Evolutionary conservation across 129 eudicot genomes (phyloP).

Genomic region (Artemisia tridentata): DNA sequence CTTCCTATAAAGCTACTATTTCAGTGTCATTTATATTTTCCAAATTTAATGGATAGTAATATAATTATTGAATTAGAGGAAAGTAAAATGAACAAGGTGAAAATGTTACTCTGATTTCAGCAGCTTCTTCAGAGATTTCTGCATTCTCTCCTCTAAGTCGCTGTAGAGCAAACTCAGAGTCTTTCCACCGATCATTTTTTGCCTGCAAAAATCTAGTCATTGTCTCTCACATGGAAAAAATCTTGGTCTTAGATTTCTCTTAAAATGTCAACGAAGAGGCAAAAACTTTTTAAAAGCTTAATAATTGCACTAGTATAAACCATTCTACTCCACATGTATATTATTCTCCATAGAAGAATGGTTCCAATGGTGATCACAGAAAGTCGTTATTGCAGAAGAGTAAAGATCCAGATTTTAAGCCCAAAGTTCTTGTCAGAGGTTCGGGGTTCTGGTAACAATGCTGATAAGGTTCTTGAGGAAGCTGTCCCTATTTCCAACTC

Average conservation of each 20-base stretch:
- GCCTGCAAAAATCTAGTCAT: slow-evolving; percentile 43
- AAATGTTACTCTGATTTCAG: slow-evolving; percentile 63
- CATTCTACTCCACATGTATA: neutral
- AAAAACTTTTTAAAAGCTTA: neutral
- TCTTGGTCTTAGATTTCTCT: slow-evolving; percentile 8
- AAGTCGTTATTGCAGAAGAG: too few relatives aligned
- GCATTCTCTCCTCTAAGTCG: slow-evolving; percentile 65
- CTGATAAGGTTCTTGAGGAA: too few relatives aligned
- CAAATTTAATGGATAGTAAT: neutral
- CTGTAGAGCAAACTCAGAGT: slow-evolving; percentile 54
- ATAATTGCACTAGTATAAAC: neutral
- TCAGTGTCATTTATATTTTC: neutral
- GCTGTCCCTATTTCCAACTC: too few relatives aligned
- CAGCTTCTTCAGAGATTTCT: slow-evolving; percentile 61
- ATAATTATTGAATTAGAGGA: slow-evolving; percentile 8
- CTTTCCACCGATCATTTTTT: slow-evolving; percentile 53
- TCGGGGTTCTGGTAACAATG: too few relatives aligned
- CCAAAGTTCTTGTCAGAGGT: too few relatives aligned
- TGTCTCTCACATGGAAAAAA: neutral
- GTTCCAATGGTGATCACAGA: too few relatives aligned
- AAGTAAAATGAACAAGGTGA: slow-evolving; percentile 2
- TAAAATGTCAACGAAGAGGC: neutral
- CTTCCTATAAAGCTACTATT: neutral
- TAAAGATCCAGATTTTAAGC: too few relatives aligned
- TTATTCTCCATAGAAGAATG: too few relatives aligned